Evolutionary conservation across 106 monocot species (phyloP).

Genomic region (Narthecium ossifragum): DNA sequence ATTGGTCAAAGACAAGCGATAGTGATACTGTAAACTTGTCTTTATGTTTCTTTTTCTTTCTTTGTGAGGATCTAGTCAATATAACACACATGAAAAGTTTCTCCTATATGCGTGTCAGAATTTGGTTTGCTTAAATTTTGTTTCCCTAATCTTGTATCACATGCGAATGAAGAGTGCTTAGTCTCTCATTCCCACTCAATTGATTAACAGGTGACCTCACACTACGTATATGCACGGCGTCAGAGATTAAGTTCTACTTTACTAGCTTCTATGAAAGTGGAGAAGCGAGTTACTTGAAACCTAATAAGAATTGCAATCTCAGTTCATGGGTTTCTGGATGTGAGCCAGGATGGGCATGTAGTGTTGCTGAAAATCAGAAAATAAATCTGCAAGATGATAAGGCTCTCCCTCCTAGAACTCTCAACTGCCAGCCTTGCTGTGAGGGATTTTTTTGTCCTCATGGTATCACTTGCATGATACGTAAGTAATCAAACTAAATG

Average conservation of each 20-base stretch:
- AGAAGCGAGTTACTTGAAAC: conserved; percentile 43
- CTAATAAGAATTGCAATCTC: conserved; percentile 83
- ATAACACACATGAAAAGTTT: no score
- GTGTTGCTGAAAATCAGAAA: conserved; percentile 30
- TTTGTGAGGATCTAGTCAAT: no score
- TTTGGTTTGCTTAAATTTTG: no score
- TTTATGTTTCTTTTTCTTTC: background rate
- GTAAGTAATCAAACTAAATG: conserved; percentile 29
- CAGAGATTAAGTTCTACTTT: conserved; percentile 95
- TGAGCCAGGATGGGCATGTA: conserved; percentile 94
- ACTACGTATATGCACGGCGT: conserved; percentile 61
- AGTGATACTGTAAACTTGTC: background rate
- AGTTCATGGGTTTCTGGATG: conserved; percentile 76
- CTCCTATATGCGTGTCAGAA: no score
- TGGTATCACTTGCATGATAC: conserved; percentile 79
- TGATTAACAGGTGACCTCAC: conserved; percentile 47
- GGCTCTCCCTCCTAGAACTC: conserved; percentile 39
- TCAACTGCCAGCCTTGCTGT: conserved; percentile 53
- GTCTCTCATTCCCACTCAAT: no score
- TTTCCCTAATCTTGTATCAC: no score
- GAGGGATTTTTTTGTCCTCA: conserved; percentile 75
- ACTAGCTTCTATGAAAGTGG: conserved; percentile 27
- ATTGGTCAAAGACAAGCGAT: no score
- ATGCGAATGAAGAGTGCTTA: no score
- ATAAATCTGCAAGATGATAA: conserved; percentile 47